These are phyloP conservation scores for grape (Vitis vinifera) DNA, from an alignment of 164 flowering plant genomes.

Conservation along the genomic window ASM3070453v1 NC_081807.1:12099001-12099500, in stretches of 20 bases:
- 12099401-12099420: constrained; percentile 19
- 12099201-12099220: constrained; percentile 25
- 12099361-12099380: constrained; percentile 16
- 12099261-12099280: constrained; percentile 14
- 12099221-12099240: constrained; percentile 17
- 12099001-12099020: constrained; percentile 17
- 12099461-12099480: constrained; percentile 18
- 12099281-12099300: constrained; percentile 18
- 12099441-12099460: constrained; percentile 15
- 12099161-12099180: constrained; percentile 18
- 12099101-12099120: constrained; percentile 25
- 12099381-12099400: neutral
- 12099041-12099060: constrained; percentile 19
- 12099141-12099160: constrained; percentile 18
- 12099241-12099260: neutral
- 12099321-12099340: constrained; percentile 9
- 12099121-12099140: constrained; percentile 22
- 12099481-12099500: constrained; percentile 24
- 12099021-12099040: constrained; percentile 17
- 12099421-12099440: constrained; percentile 13
- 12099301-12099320: constrained; percentile 3
- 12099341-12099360: constrained; percentile 22
- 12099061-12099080: constrained; percentile 14
- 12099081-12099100: constrained; percentile 6
- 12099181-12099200: constrained; percentile 21